Base-by-base conservation (phyloP, 768 basidiomycete genomes). In the Tylopilus vinaceipallidus region DNA sequence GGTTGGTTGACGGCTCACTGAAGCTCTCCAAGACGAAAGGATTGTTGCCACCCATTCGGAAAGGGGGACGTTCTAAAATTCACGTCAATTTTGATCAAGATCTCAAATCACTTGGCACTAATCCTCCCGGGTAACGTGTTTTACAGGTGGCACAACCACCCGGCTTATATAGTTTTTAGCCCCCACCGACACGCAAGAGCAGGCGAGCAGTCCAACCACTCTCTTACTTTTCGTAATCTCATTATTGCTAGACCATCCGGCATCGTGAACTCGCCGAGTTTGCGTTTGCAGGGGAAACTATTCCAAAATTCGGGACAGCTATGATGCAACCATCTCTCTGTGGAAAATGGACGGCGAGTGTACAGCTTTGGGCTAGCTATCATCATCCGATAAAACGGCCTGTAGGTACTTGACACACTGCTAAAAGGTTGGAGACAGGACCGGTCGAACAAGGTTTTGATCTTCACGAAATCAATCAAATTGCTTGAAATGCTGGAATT, bases 401-500 rank as follows among this genome's bases (percentile, higher is more conserved):
- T 6, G 1, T 54, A 93, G 88, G 80, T 90, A 0, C 72, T 94
- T 8, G 75, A 84, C 50, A 71, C 74, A 7, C 71, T 88, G 3
- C 71, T 98, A 19, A 78, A 76, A 40, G 78, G 84, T 38, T 84
- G 85, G 80, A 77, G 79, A 59, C 79, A 79, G 57, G 82, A 84
- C 40, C 64, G 68, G 16, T 74, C 78, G 0, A 94, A 90, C 69
- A 98, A 97, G 70, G 91, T 97, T 34, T 74, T 98, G 36, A 84
- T 98, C 50, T 98, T 98, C 69, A 94, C 93, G 3, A 93, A 93
- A 65, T 88, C 91, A 1, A 90, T 95, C 47, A 92, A 94, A 64
- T 71, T 98, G 22, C 74, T 98, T 12, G 86, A 88, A 16, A 91
- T 94, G 83, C 69, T 97, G 23, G 81, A 87, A 30, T 86, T 81